A percentile compares a stretch with the other conserved stretches of the same genome.
phyloP scores from a whole-genome alignment of 495 filamentous ascomycete species.

The Oidiodendron maius region DNA sequence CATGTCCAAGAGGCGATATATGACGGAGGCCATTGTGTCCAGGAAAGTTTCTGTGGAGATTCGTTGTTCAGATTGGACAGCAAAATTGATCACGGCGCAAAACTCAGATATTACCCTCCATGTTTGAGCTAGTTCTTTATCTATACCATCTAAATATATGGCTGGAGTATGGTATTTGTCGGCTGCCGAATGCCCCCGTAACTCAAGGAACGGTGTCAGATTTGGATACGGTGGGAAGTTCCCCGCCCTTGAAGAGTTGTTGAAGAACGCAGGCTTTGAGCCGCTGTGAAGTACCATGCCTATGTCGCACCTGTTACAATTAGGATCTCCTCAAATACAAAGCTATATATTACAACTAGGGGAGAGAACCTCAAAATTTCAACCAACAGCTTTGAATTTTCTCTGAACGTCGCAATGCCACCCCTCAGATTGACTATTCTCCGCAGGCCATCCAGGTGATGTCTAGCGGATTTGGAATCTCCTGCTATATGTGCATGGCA shows the following conservation, averaged over 20 bases:
- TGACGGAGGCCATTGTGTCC: constrained; percentile 33
- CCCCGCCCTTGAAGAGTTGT: constrained; percentile 18
- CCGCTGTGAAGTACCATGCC: constrained; percentile 25
- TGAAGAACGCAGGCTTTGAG: constrained; percentile 27
- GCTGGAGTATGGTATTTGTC: constrained; percentile 1
- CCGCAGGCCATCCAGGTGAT: constrained; percentile 30
- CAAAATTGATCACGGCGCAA: constrained; percentile 29
- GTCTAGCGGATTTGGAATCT: constrained; percentile 23
- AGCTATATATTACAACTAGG: too few species aligned
- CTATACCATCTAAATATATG: too few species aligned
- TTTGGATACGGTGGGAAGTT: too few species aligned
- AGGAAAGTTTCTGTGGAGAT: constrained; percentile 27
- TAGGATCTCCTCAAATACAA: too few species aligned
- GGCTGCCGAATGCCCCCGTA: background rate
- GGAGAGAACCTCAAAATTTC: too few species aligned
- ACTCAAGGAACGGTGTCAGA: too few species aligned
- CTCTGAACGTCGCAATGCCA: constrained; percentile 22
- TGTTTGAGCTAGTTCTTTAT: constrained; percentile 20
- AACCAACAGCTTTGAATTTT: constrained; percentile 23
- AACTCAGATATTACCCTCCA: constrained; percentile 32
- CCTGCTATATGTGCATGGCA: constrained; percentile 24
- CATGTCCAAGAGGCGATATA: constrained; percentile 37
- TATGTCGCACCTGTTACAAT: constrained; percentile 23
- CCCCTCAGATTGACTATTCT: constrained; percentile 33
- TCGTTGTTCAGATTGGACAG: constrained; percentile 14